Percentiles rank a stretch among this genome's conserved stretches.
phyloP scores from a whole-genome alignment of 257 asterid genomes.

The Scutellaria barbata region DNA sequence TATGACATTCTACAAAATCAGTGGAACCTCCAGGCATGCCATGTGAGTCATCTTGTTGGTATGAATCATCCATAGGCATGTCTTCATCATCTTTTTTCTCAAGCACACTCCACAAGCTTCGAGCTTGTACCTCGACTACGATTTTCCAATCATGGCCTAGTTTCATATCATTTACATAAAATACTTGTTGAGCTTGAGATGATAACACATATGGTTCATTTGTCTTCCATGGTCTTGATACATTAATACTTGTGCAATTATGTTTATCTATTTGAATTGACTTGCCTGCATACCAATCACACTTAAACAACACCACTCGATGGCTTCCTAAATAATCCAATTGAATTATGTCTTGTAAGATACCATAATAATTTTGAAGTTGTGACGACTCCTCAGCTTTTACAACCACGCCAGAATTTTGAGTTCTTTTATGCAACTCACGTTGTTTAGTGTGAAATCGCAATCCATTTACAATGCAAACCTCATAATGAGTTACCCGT shows the following conservation, averaged over 20 bases:
- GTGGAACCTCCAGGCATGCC: neutral
- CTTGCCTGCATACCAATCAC: slow-evolving; percentile 10
- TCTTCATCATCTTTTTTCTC: slow-evolving; percentile 1
- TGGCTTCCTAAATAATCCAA: slow-evolving; percentile 17
- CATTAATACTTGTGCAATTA: neutral
- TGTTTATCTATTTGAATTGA: neutral
- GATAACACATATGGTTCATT: neutral
- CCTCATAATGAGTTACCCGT: slow-evolving; percentile 4
- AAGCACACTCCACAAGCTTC: neutral
- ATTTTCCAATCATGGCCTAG: neutral
- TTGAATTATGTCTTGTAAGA: neutral
- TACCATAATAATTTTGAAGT: slow-evolving; percentile 5
- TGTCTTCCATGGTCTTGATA: neutral
- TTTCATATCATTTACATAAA: neutral
- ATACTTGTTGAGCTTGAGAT: too few species aligned
- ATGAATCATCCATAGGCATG: neutral
- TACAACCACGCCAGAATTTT: slow-evolving; percentile 11
- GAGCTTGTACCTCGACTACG: neutral
- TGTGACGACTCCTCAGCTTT: neutral
- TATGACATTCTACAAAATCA: neutral
- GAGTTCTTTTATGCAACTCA: slow-evolving; percentile 15
- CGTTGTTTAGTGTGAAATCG: neutral
- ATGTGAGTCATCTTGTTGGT: neutral
- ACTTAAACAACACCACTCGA: slow-evolving; percentile 19
- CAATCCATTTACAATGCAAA: neutral